These are phyloP conservation scores for Chamaecyparis obtusa DNA, from an alignment of 75 land plant species.

Conservation along the genomic window DNA sequence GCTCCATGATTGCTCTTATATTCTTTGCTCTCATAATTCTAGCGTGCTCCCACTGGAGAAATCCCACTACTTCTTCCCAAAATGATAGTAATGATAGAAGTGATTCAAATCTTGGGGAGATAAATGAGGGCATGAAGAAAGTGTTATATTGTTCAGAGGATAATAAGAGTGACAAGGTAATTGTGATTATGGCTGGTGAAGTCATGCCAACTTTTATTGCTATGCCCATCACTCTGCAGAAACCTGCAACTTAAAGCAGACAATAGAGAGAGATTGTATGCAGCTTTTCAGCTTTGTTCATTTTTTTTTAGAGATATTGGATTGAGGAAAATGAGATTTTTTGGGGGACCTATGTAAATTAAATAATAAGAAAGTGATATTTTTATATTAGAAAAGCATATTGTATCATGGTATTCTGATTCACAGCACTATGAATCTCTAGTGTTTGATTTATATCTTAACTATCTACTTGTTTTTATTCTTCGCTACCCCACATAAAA, in stretches of 20 bases:
- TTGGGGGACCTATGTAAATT: too few relatives aligned
- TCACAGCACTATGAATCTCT: too few relatives aligned
- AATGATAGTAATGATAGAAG: background rate
- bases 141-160: background rate
- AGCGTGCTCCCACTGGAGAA: background rate
- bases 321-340: too few relatives aligned
- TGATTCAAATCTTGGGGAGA: background rate
- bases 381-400: too few relatives aligned
- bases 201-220: background rate
- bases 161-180: background rate
- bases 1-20: background rate
- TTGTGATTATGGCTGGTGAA: constrained; percentile 7
- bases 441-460: too few relatives aligned
- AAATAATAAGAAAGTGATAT: too few relatives aligned
- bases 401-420: too few relatives aligned
- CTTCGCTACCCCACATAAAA: too few relatives aligned
- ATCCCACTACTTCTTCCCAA: background rate
- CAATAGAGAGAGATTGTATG: too few relatives aligned
- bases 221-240: background rate
- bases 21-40: background rate
- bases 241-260: background rate
- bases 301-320: too few relatives aligned
- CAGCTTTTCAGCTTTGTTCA: too few relatives aligned
- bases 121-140: background rate
- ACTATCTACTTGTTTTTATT: too few relatives aligned